Base-by-base conservation (phyloP, 495 filamentous ascomycete species). In the Neurospora cerealis region DNA sequence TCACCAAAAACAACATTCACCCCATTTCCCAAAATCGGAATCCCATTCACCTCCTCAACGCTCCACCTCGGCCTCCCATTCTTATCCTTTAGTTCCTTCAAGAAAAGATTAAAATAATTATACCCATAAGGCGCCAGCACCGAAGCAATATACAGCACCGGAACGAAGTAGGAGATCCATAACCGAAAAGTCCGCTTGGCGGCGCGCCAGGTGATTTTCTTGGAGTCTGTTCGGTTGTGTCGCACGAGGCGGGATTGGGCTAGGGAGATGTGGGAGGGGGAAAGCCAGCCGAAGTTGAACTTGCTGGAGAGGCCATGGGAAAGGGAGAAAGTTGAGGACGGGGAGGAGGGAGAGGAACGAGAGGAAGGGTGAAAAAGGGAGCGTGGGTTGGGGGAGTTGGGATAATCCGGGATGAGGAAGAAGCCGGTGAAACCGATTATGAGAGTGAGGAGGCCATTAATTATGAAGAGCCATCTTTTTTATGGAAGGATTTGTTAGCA, bases 371-470 rank as follows among this genome's bases (percentile, higher is more conserved):
- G 39, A 41, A 2, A 41, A 41, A 54, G 9, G n/a, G 21, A 62
- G 28, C 82, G 72, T 2, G 81, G 81, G 54, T 84, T 84, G 5
- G 82, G 76, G 5, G 60, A 71, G 60, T 81, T 81, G 0, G 86
- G 87, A 4, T 83, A 84, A 75, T 87, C 86, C 2, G 87, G 87
- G 48, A 88, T 82, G 38, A 87, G 78, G 66, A 88, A 78, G 72
- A 85, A 86, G 2, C 86, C 86, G 48, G 82, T 81, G 9, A 83
- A 41, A 1, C 85, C 86, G 32, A 87, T 81, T 7, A 82, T 79
- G 0, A 89, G 77, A 4, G 85, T 86, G 71, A 88, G 87, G 46
- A 85, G 44, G 8, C 82, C 84, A 71, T 87, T 84, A 66, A 83
- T 81, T 66, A 84, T 71, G 24, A 89, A 90, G 3, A 90, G 81